Conservation (phyloP, 2,329 filamentous ascomycete genomes). For the Cladosporium sp. region DNA sequence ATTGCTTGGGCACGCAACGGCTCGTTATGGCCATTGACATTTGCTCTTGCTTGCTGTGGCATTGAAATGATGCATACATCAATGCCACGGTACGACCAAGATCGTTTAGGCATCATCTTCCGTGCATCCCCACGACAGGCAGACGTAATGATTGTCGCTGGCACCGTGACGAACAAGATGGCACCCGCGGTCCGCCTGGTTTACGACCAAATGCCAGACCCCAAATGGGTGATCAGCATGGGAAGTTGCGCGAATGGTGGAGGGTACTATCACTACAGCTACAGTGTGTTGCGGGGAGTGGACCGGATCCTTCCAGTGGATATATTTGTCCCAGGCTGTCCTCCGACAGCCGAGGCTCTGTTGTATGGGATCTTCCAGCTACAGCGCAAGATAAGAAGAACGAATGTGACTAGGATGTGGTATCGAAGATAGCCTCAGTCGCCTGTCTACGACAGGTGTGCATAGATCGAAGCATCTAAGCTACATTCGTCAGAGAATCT, state of each 20-base stretch:
- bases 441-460: too few species aligned
- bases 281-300: conserved; percentile 70
- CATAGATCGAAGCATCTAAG: too few species aligned
- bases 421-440: conserved; percentile 44
- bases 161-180: conserved; percentile 96
- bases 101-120: conserved; percentile 86
- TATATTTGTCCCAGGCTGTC: conserved; percentile 73
- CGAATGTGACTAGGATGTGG: conserved; percentile 52
- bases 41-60: conserved; percentile 83
- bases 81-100: conserved; percentile 83
- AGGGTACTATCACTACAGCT: conserved; percentile 81
- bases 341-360: conserved; percentile 50
- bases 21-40: conserved; percentile 85
- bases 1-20: conserved; percentile 81
- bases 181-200: conserved; percentile 80
- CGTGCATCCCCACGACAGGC: conserved; percentile 81
- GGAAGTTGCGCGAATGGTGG: conserved; percentile 80
- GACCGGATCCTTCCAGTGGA: conserved; percentile 76
- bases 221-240: conserved; percentile 79
- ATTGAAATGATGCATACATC: conserved; percentile 93
- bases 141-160: conserved; percentile 90
- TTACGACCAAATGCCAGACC: conserved; percentile 92
- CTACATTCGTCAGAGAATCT: too few species aligned
- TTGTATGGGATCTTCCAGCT: conserved; percentile 66
- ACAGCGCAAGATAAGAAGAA: conserved; percentile 68